Evolutionary conservation across 805 yeast genomes (phyloP), one percentile per base, ranked within the genome.

Genomic region (Metahyphopichia silvanorum): DNA sequence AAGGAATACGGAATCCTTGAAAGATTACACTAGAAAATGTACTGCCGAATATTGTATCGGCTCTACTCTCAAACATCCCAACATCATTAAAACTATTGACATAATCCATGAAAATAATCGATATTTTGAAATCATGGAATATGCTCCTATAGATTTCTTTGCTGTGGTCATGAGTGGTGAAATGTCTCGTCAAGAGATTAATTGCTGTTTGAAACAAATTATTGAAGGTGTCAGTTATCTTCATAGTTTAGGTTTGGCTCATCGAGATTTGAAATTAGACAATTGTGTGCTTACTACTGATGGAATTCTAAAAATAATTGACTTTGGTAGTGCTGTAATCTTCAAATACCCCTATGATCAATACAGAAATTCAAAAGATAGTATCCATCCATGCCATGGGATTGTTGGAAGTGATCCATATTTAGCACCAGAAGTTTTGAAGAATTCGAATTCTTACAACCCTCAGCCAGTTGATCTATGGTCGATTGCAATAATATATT

Each of bases 11-110:
- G 97, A 89, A 58, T 66, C 84, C 4, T 76, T 79, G 46, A 74
- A 94, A 43, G 96, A 88, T 50, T 89, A 89, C 57, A 84, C 93
- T 8, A 86, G 88, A 50, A 89, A 88, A 53, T 87, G 91, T 49
- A 87, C 96, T 1, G 87, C 94, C 28, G 97, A 89, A 63, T 89
- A 86, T 60, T 88, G 96, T 64, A 85, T 89, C 48, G 96, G 95
- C 11, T 79, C 86, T 15, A 82, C 91, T 14, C 65, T 85, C 38
- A 83, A 80, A 45, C 93, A 85, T 59, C 87, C 91, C 33, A 84
- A 85, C 55, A 75, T 85, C 41, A 83, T 85, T 46, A 77, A 82
- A 50, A 84, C 93, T 2, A 65, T 84, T 45, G 94, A 85, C 59
- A 86, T 62, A 64, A 79, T 86, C 33, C 77, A 76, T 41, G 82